Percentiles rank a stretch among this genome's conserved stretches.
These are phyloP conservation scores for Fragilariopsis cylindrus DNA, from an alignment of 108 stramenopile genomes.

Conservation along the genomic window DNA sequence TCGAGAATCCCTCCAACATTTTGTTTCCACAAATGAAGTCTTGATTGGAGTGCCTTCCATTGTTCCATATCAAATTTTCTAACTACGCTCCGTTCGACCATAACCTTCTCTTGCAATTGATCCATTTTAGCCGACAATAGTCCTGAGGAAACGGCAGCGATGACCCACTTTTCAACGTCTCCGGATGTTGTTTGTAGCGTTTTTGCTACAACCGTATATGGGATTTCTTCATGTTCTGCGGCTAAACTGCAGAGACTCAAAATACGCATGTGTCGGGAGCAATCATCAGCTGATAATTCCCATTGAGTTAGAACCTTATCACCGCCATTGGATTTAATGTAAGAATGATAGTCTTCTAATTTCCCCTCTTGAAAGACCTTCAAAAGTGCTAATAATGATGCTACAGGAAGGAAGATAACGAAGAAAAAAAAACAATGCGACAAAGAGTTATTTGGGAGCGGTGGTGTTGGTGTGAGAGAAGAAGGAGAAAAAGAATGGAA, in stretches of 20 bases:
- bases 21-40: constrained; percentile 65
- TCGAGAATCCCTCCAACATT: constrained; percentile 59
- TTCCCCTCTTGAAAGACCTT: constrained; percentile 82
- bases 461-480: neutral
- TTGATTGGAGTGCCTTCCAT: constrained; percentile 74
- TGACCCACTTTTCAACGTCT: constrained; percentile 86
- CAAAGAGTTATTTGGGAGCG: neutral
- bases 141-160: constrained; percentile 76
- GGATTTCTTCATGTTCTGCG: constrained; percentile 66
- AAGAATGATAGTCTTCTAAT: constrained; percentile 71
- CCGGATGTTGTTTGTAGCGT: constrained; percentile 61
- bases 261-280: constrained; percentile 76
- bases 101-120: constrained; percentile 73
- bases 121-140: constrained; percentile 89
- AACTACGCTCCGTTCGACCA: constrained; percentile 82
- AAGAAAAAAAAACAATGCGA: neutral
- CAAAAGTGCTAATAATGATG: constrained; percentile 61
- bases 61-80: constrained; percentile 79
- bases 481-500: neutral
- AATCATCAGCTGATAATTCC: constrained; percentile 56
- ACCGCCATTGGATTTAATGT: constrained; percentile 65
- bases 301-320: constrained; percentile 56
- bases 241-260: constrained; percentile 73
- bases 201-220: constrained; percentile 69
- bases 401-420: constrained; percentile 12